Evolutionary conservation across 148 eudicot genomes (phyloP).

Genomic region (Spergularia marina): DNA sequence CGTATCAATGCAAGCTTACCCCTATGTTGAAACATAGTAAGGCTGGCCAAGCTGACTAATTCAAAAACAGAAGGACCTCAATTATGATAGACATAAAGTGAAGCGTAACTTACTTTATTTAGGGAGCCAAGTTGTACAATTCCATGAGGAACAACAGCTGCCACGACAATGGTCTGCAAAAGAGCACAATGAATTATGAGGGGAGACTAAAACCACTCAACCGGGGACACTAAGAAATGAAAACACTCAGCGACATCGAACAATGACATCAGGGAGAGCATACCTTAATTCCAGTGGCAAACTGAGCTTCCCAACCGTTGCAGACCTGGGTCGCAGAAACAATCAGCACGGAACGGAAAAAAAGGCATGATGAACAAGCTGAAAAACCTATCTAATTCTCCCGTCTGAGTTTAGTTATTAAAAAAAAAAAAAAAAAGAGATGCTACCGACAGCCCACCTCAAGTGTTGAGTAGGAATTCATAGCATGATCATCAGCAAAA

Average conservation of each 20-base stretch:
- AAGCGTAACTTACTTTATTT: constrained; percentile 47
- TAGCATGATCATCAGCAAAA: constrained; percentile 39
- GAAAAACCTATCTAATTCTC: neutral
- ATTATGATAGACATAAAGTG: neutral
- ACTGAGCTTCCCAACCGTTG: constrained; percentile 76
- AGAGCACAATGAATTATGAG: neutral
- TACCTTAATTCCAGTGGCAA: constrained; percentile 85
- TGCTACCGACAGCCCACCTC: constrained; percentile 47
- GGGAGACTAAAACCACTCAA: neutral
- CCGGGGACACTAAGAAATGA: neutral
- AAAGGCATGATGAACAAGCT: neutral
- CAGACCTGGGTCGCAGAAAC: constrained; percentile 46
- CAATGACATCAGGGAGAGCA: constrained; percentile 12
- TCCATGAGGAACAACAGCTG: constrained; percentile 18
- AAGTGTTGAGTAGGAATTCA: constrained; percentile 35
- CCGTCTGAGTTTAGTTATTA: neutral
- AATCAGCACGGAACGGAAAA: constrained; percentile 5
- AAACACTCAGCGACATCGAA: neutral
- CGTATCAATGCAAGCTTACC: too few species aligned
- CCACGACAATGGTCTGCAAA: constrained; percentile 23
- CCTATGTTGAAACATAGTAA: too few species aligned
- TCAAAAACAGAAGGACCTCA: neutral
- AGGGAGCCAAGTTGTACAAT: constrained; percentile 39
- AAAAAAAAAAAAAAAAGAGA: neutral
- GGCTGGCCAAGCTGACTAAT: too few species aligned